Evolutionary conservation across 352 stramenopile species (phyloP), one percentile per base, ranked within the genome.

Genomic region (Phytophthora uliginosa): DNA sequence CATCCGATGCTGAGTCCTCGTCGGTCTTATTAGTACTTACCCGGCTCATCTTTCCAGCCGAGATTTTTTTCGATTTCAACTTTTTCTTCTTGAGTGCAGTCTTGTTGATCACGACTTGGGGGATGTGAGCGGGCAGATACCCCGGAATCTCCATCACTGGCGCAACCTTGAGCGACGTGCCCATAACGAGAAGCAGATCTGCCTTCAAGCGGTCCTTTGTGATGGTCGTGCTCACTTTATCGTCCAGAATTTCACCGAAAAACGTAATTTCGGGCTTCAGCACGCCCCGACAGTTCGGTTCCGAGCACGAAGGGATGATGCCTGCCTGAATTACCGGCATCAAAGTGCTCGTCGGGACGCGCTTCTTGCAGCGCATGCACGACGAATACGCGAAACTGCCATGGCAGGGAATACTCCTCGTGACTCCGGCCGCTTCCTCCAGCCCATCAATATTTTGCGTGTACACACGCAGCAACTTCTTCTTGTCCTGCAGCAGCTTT

Each of bases 391-490:
- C 84, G 62, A 99, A 95, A 52, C 85, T 97, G 47, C 98, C 98
- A 80, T 99, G 98, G 62, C 96, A 98, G 62, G 98, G 95, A 18
- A 99, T 94, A 60, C 98, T 91, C 69, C 84, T 88, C n/a, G 79
- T 95, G 42, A 99, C 88, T 20, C 96, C 97, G 2, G 97, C 97
- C 10, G 84, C 70, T 51, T 91, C 66, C 73, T 99, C 98, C 36
- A 99, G 76, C 0, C 93, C 97, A 76, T 99, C 98, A 76, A 99
- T 99, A 77, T 99, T 99, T 76, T 99, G 97, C 34, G 97, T 99
- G 73, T 99, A 99, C 34, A 98, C 81, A 4, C 96, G 85, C 64
- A 98, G 73, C 36, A 99, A 74, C 63, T 98, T 97, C 24, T 92
- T 84, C 68, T 97, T 92, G 67, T 97, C 85, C 73, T 99, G 79